Evolutionary conservation across 2,329 filamentous ascomycete genomes (phyloP).

Genomic region (Calonectria honghensis): DNA sequence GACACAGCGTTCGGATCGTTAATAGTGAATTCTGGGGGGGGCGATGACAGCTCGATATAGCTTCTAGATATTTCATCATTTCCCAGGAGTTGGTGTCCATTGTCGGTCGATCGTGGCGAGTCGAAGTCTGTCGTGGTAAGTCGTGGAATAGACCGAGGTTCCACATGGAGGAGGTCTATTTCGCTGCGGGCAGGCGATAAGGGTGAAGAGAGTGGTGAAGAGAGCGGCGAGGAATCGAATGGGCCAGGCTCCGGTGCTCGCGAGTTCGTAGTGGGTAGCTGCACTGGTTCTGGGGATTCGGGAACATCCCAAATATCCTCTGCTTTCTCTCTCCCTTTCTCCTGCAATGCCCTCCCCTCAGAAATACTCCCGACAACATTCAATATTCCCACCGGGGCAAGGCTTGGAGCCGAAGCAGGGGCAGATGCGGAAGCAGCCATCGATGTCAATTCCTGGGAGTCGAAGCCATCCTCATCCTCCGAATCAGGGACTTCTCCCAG

Average conservation of each 20-base stretch:
- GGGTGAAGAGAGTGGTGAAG: slow-evolving; percentile 59
- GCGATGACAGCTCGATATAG: slow-evolving; percentile 61
- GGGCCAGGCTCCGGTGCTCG: slow-evolving; percentile 21
- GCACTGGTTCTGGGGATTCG: slow-evolving; percentile 54
- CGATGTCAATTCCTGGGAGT: slow-evolving; percentile 57
- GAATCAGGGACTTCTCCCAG: slow-evolving; percentile 71
- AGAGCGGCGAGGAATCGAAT: slow-evolving; percentile 46
- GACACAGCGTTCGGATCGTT: background rate
- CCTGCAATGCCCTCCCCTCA: background rate
- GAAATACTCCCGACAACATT: slow-evolving; percentile 1
- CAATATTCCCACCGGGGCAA: slow-evolving; percentile 31
- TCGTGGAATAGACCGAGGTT: slow-evolving; percentile 42
- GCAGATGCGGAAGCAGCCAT: slow-evolving; percentile 26
- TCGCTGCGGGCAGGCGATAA: slow-evolving; percentile 55
- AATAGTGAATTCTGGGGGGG: slow-evolving; percentile 52
- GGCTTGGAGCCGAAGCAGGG: slow-evolving; percentile 16
- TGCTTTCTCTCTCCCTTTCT: slow-evolving; percentile 38
- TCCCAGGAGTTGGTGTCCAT: slow-evolving; percentile 19
- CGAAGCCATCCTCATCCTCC: slow-evolving; percentile 68
- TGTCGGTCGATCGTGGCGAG: slow-evolving; percentile 19
- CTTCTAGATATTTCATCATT: slow-evolving; percentile 62
- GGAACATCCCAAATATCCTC: slow-evolving; percentile 62
- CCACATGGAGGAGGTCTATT: slow-evolving; percentile 49
- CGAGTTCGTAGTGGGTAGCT: slow-evolving; percentile 27
- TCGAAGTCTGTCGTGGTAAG: slow-evolving; percentile 19